These are phyloP conservation scores for Phalaenopsis equestris DNA, from an alignment of 106 monocot genomes.

Conservation along the genomic window DNA sequence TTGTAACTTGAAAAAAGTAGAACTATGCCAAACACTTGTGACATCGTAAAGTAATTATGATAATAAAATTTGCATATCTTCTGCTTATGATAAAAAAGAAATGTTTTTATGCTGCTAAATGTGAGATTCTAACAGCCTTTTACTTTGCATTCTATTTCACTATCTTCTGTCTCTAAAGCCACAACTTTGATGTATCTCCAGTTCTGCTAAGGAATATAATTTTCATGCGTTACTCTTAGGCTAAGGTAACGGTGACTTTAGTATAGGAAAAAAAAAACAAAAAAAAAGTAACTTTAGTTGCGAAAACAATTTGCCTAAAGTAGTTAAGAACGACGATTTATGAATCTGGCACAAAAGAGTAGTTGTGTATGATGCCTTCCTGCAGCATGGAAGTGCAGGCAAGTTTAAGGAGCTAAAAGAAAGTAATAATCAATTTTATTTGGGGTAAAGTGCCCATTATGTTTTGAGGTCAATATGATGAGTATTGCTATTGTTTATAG, in stretches of 20 bases:
- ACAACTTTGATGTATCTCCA: neutral
- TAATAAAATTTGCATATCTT: neutral
- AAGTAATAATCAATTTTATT: neutral
- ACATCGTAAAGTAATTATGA: neutral
- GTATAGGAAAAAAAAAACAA: no score
- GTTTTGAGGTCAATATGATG: neutral
- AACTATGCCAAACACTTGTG: neutral
- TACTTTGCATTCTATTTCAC: constrained; percentile 1
- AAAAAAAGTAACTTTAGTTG: no score
- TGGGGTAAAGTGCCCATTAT: neutral
- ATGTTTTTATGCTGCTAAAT: neutral
- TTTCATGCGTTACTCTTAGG: neutral
- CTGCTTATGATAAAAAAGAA: neutral
- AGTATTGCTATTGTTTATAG: no score
- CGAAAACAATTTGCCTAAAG: no score
- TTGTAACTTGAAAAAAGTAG: neutral
- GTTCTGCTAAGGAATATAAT: neutral
- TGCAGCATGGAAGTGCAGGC: neutral
- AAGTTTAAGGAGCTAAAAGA: neutral
- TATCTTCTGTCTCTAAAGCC: neutral
- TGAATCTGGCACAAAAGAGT: neutral
- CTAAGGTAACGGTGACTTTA: neutral
- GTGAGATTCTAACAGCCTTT: neutral
- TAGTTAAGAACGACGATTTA: neutral
- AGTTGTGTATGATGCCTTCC: neutral